Conservation (phyloP, 2,329 filamentous ascomycete species). For the Tolypocladium pustulatum region DNA sequence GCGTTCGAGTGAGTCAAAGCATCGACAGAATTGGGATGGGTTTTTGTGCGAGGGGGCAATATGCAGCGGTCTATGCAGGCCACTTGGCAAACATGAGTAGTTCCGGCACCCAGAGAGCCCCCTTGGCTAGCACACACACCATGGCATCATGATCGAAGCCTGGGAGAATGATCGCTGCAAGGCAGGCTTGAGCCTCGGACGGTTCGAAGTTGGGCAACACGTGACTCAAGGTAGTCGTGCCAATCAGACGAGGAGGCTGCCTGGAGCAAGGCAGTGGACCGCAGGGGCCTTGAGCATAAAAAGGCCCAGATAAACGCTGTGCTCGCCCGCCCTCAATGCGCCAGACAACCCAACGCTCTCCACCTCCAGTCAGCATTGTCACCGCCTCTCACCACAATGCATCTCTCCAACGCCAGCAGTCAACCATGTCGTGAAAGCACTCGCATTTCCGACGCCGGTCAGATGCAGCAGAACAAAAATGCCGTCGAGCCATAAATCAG, state of each 20-base stretch:
- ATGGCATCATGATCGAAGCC: background rate
- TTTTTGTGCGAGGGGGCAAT: background rate
- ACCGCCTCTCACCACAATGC: background rate
- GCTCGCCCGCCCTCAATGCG: background rate
- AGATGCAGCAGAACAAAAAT: background rate
- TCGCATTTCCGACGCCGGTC: background rate
- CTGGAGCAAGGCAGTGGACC: background rate
- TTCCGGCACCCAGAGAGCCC: background rate
- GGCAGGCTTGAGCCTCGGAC: background rate
- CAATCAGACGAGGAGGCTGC: background rate
- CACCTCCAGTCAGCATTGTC: background rate
- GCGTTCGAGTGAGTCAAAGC: background rate
- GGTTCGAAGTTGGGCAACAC: background rate
- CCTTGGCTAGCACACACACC: background rate
- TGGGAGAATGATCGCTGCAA: background rate
- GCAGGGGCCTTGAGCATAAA: background rate
- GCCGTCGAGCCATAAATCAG: background rate
- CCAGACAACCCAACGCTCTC: background rate
- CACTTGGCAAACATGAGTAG: background rate
- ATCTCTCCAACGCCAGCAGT: background rate
- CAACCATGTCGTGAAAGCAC: background rate
- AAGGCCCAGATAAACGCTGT: constrained; percentile 1
- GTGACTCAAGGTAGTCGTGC: background rate
- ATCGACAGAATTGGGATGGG: background rate
- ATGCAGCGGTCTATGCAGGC: background rate